Evolutionary conservation across 257 asterid genomes (phyloP).

Genomic region (Plectranthus barbatus): DNA sequence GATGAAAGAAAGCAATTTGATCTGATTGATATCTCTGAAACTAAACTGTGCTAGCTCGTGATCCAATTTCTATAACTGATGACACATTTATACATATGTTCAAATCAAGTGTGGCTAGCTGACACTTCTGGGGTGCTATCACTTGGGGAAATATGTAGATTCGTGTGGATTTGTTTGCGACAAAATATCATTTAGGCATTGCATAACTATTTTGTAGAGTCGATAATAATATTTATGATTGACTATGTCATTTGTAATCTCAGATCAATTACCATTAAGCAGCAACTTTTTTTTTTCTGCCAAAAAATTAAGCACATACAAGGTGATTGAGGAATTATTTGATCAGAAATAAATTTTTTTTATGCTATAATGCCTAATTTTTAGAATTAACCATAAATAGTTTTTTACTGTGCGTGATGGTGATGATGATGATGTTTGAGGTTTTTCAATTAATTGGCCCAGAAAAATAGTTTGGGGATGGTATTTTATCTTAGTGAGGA

Average conservation of each 20-base stretch:
- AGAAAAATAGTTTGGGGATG: constrained; percentile 10
- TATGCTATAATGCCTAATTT: too few species aligned
- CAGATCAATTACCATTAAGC: background rate
- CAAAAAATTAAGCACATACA: too few species aligned
- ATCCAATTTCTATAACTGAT: too few species aligned
- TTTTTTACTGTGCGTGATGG: too few species aligned
- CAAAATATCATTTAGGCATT: background rate
- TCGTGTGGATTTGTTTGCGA: background rate
- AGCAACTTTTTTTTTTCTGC: background rate
- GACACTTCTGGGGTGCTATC: background rate
- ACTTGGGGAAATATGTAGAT: background rate
- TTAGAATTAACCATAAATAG: too few species aligned
- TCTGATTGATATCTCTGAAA: background rate
- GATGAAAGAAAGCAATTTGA: background rate
- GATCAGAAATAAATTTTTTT: too few species aligned
- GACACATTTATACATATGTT: background rate
- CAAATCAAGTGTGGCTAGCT: background rate
- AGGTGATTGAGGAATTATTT: too few species aligned
- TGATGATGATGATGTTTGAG: background rate
- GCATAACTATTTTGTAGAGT: background rate
- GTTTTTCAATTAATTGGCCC: background rate
- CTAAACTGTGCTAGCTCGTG: too few species aligned
- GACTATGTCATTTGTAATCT: background rate
- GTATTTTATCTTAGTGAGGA: constrained; percentile 21
- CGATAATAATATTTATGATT: background rate